These are phyloP conservation scores for Pichia sp. DNA, from an alignment of 1,139 yeast species.

Conservation along the genomic window DNA sequence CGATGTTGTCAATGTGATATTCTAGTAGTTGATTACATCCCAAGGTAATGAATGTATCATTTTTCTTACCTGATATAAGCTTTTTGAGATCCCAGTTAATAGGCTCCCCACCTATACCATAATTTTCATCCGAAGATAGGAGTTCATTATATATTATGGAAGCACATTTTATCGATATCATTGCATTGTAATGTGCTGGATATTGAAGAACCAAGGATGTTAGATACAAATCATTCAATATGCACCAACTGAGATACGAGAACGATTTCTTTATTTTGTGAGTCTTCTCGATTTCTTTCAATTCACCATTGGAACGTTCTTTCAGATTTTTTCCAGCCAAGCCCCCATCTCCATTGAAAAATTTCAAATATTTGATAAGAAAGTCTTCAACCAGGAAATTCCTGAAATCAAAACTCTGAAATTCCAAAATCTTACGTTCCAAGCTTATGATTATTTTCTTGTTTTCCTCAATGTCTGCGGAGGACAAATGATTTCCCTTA, in stretches of 20 bases:
- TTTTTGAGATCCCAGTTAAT: neutral
- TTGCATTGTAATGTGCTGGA: slow-evolving; percentile 79
- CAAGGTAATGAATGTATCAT: slow-evolving; percentile 9
- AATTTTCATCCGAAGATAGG: slow-evolving; percentile 15
- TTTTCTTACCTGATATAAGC: neutral
- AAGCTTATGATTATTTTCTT: slow-evolving; percentile 49
- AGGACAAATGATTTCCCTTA: slow-evolving; percentile 25
- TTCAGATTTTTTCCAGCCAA: slow-evolving; percentile 26
- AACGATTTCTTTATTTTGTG: slow-evolving; percentile 34
- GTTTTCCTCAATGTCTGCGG: slow-evolving; percentile 41
- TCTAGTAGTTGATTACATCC: slow-evolving; percentile 36
- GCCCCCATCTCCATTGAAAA: slow-evolving; percentile 29
- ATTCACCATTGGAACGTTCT: neutral
- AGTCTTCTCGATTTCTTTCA: neutral
- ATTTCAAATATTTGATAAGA: slow-evolving; percentile 63
- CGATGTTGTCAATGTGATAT: slow-evolving; percentile 30
- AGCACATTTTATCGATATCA: slow-evolving; percentile 58
- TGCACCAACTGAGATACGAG: slow-evolving; percentile 65
- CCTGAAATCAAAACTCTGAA: slow-evolving; percentile 47
- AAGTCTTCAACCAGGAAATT: slow-evolving; percentile 70
- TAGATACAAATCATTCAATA: slow-evolving; percentile 69
- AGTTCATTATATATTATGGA: slow-evolving; percentile 36
- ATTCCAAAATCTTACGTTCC: slow-evolving; percentile 57
- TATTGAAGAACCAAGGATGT: slow-evolving; percentile 67
- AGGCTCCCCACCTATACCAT: neutral